These are phyloP conservation scores for Xylaria castorea DNA, from an alignment of 495 filamentous ascomycete species.

Conservation along the genomic window DNA sequence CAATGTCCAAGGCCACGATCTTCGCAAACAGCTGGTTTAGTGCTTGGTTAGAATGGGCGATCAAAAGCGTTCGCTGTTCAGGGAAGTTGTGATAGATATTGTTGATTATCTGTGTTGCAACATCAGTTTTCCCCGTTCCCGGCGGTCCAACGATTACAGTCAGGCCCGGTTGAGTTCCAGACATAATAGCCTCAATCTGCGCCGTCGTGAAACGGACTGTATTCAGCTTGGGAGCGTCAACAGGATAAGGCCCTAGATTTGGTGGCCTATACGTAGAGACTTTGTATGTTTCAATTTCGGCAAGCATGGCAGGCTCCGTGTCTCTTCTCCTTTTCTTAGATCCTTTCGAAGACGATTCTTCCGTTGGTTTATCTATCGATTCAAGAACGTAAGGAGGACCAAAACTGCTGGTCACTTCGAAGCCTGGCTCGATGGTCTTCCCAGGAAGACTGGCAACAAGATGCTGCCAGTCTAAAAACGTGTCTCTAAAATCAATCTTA, in stretches of 20 bases:
- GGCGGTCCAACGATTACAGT: constrained; percentile 95
- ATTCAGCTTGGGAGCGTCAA: constrained; percentile 86
- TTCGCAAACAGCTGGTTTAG: constrained; percentile 99
- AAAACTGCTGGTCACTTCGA: constrained; percentile 74
- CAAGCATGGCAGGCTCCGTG: constrained; percentile 64
- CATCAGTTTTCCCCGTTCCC: constrained; percentile 97
- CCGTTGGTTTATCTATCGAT: constrained; percentile 56
- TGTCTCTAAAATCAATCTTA: constrained; percentile 88
- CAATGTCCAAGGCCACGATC: constrained; percentile 92
- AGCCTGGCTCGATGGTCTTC: constrained; percentile 78
- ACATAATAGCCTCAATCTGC: constrained; percentile 91
- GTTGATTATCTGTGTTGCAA: constrained; percentile 97
- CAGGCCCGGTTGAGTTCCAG: constrained; percentile 92
- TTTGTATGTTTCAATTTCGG: constrained; percentile 68
- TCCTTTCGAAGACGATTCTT: constrained; percentile 55
- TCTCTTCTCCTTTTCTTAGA: constrained; percentile 87
- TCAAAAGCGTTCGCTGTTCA: constrained; percentile 84
- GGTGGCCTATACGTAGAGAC: constrained; percentile 92
- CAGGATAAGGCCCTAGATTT: constrained; percentile 89
- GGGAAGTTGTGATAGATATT: constrained; percentile 99
- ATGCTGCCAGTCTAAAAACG: constrained; percentile 95
- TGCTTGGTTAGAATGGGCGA: constrained; percentile 97
- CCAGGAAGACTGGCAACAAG: constrained; percentile 85
- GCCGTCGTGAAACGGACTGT: constrained; percentile 85
- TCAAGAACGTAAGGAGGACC: constrained; percentile 87